Evolutionary conservation across 306 rosid species (phyloP), one percentile per base, ranked within the genome.

Genomic region (Fragaria ananassa): DNA sequence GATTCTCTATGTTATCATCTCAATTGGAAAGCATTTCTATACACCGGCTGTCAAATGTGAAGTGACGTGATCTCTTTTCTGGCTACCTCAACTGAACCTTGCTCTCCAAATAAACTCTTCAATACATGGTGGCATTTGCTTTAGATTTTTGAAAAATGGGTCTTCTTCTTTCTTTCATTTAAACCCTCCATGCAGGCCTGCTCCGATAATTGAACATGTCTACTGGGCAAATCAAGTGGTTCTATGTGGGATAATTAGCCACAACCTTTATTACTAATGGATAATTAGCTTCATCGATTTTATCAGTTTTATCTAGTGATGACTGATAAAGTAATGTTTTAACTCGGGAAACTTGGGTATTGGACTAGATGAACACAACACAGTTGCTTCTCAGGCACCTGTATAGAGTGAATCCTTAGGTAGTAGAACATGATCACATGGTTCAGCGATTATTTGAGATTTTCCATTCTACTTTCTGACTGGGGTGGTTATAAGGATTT

Each of bases 211-310:
- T 27, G 14, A 19, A 29, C 41, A 49, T 70, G 54, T 18, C 15
- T 23, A 71, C 18, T 56, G 76, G 76, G 76, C 39, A 54, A 35
- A 39, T 72, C 76, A 54, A 21, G 67, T 54, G 51, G 18, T 54
- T 54, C 17, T 56, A 39, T 8, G 10, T 49, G 41, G 14, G n/a
- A 45, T 8, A 47, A 29, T 70, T 47, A 45, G 56, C 56, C 56
- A 25, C 13, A 69, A 14, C 41, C 4, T 29, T 42, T 9, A 15
- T 14, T 60, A 60, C 17, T 46, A 27, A 68, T 44, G 56, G 56
- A 68, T 23, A 44, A 6, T 68, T 68, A 0, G 65, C 50, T 53
- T 53, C 64, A 35, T 10, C 41, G 6, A 9, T 21, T 39, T 72
- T 1, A 39, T 56, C 41, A 54, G 14, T 11, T 29, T 6, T 8